Evolutionary conservation across 2,329 filamentous ascomycete species (phyloP), one percentile per base, ranked within the genome.

Genomic region (Acrodontium crateriforme): DNA sequence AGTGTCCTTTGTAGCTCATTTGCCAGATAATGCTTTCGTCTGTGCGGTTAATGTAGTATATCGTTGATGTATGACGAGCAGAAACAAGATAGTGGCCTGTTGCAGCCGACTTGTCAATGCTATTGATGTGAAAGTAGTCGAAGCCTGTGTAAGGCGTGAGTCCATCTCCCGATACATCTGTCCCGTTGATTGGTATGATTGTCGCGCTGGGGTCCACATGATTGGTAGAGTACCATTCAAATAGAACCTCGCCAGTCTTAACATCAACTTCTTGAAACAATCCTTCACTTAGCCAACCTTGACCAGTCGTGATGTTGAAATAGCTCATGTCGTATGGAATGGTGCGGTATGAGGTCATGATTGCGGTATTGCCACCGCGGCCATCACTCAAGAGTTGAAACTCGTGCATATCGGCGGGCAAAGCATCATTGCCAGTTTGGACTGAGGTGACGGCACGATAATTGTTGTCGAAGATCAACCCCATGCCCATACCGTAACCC

Each of bases 121-220:
- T 61, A 47, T 70, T 67, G 46, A 71, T 61, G 44, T 69, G 65
- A n/a, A 65, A 65, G 42, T 58, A 67, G 39, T 67, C 64, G 43
- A 55, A 67, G 1, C 58, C 55, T 8, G 57, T 55, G 20, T 44
- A 38, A n/a, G 51, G 47, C 7, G 53, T 51, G 33, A 59, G 42
- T n/a, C 58, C 60, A 21, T 56, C 55, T 14, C 60, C 59, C 10
- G 56, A 40, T 0, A 40, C 37, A 24, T 46, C 45, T 18, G 40
- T 42, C 15, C 49, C 47, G 18, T 49, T 47, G 6, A 57, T 53
- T 27, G 42, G 43, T 24, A 59, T 58, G 15, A 35, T 27, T n/a
- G 35, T 42, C 55, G 59, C 59, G 21, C 55, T 50, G 1, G 61
- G 62, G 11, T 54, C 47, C 12, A 68, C 52, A 42, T 69, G 61